Percentiles rank a stretch among this genome's conserved stretches.
Conservation (phyloP, 2,329 filamentous ascomycete species). For the Lojkania enalia region DNA sequence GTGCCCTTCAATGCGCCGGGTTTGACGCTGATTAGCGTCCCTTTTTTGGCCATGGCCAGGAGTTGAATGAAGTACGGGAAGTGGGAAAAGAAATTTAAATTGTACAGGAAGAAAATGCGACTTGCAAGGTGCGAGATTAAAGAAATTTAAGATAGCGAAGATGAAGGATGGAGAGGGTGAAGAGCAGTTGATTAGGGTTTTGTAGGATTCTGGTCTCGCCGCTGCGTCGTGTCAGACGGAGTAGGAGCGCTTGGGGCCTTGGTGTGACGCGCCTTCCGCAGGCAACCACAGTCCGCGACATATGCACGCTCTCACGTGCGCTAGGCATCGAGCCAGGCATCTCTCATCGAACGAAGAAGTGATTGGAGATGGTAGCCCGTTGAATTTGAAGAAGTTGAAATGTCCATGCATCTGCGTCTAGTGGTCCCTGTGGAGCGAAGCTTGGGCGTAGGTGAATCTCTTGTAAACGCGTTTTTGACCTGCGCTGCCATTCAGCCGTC, state of each 20-base stretch:
- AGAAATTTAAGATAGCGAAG: neutral
- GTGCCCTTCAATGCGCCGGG: constrained; percentile 18
- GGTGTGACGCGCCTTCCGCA: neutral
- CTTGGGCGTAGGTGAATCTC: no score
- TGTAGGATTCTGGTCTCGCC: constrained; percentile 2
- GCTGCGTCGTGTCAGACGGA: neutral
- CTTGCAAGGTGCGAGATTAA: neutral
- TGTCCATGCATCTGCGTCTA: no score
- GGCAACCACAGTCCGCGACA: neutral
- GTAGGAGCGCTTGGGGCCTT: neutral
- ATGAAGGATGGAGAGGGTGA: constrained; percentile 1
- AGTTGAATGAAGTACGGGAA: neutral
- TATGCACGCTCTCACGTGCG: neutral
- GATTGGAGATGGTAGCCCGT: no score
- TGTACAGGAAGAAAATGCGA: constrained; percentile 3
- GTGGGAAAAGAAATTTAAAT: constrained; percentile 2
- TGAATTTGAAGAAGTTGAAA: no score
- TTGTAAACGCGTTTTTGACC: no score
- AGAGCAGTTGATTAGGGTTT: neutral
- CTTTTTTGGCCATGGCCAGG: constrained; percentile 21
- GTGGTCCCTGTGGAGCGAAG: no score
- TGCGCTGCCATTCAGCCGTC: no score
- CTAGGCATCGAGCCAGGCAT: neutral
- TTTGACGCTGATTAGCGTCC: constrained; percentile 15
- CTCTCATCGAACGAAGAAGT: no score